These are phyloP conservation scores for Haplosporangium sp. DNA, from an alignment of 371 early-diverging fungal genomes.

Conservation along the genomic window DNA sequence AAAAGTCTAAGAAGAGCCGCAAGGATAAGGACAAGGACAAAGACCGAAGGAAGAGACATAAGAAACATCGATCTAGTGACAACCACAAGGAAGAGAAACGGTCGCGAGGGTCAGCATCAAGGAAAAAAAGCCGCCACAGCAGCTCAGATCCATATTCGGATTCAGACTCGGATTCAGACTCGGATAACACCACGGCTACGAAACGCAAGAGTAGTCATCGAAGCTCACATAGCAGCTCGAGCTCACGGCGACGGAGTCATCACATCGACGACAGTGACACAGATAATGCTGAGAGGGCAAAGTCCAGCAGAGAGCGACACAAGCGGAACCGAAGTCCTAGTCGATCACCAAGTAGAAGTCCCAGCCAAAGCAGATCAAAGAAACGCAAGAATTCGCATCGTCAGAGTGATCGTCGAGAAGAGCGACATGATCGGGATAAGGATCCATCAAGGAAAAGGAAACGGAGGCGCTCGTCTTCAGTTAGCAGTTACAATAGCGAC, in stretches of 20 bases:
- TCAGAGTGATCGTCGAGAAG: too few relatives aligned
- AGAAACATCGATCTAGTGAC: conserved; percentile 44
- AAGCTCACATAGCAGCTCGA: conserved; percentile 4
- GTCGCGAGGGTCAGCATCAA: conserved; percentile 8
- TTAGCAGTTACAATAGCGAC: background rate
- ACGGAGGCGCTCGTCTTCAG: background rate
- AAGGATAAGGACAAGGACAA: conserved; percentile 46
- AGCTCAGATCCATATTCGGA: background rate
- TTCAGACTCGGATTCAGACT: conserved; percentile 7
- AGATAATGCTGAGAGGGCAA: conserved; percentile 1
- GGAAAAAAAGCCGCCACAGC: conserved; percentile 5
- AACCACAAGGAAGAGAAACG: background rate
- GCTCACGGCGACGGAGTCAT: conserved; percentile 10
- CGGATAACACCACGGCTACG: background rate
- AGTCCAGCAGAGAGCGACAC: background rate
- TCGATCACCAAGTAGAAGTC: conserved; percentile 5
- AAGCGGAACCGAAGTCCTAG: conserved; percentile 1
- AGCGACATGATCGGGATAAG: background rate
- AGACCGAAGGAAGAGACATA: conserved; percentile 30
- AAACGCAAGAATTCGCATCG: conserved; percentile 6
- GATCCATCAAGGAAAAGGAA: background rate
- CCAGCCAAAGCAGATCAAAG: conserved; percentile 12
- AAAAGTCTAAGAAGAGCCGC: conserved; percentile 46
- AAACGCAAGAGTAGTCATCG: background rate
- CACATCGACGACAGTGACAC: background rate